These are phyloP conservation scores for Actinomortierella wolfii DNA, from an alignment of 371 early-diverging fungal genomes.

Conservation along the genomic window DNA sequence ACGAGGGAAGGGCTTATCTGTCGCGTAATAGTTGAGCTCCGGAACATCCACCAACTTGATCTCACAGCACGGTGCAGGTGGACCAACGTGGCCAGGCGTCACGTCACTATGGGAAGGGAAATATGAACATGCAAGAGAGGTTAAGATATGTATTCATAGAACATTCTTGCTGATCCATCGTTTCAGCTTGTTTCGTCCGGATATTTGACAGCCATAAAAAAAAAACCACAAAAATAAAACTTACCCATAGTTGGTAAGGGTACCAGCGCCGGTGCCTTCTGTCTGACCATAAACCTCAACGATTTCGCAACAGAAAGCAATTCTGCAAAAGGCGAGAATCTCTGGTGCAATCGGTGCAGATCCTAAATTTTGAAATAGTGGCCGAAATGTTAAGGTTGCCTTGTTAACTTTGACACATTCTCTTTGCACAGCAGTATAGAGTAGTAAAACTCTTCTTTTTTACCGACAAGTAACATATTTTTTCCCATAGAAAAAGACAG, in stretches of 20 bases:
- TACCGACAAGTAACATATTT: no score
- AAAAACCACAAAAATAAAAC: no score
- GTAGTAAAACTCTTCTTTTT: background rate
- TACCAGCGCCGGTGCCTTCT: slow-evolving; percentile 73
- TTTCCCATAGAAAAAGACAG: no score
- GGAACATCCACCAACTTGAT: slow-evolving; percentile 92
- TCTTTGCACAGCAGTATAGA: slow-evolving; percentile 43
- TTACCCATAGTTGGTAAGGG: slow-evolving; percentile 41
- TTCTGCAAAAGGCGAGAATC: slow-evolving; percentile 87
- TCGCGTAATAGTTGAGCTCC: slow-evolving; percentile 84
- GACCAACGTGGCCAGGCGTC: slow-evolving; percentile 77
- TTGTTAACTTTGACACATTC: no score
- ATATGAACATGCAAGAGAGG: no score
- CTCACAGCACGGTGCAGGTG: slow-evolving; percentile 62
- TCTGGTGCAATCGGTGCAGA: slow-evolving; percentile 93
- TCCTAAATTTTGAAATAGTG: slow-evolving; percentile 35
- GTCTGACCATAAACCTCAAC: slow-evolving; percentile 91
- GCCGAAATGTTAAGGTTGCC: no score
- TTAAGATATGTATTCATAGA: no score
- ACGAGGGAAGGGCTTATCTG: slow-evolving; percentile 78
- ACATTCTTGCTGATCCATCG: no score
- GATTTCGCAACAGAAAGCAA: slow-evolving; percentile 71
- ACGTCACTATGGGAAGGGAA: slow-evolving; percentile 47
- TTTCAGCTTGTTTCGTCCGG: no score
- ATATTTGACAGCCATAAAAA: no score